Percentiles rank a stretch among this genome's conserved stretches.
Evolutionary conservation across 1,284 basidiomycete genomes (phyloP).

Genomic region (Peniophora sp.): DNA sequence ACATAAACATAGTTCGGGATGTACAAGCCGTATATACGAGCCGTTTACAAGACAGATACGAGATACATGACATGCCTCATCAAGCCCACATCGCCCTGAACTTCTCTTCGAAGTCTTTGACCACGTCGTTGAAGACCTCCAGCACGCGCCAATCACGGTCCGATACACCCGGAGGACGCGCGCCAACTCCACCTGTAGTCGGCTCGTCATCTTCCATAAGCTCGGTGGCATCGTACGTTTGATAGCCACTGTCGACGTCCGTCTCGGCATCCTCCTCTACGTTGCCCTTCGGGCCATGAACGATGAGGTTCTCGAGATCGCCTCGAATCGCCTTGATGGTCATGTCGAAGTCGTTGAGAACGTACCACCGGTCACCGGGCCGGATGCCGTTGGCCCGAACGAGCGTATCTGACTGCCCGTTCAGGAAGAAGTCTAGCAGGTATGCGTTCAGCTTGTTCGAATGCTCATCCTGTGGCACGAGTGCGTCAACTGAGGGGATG

Average conservation of each 20-base stretch:
- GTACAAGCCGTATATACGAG: no score
- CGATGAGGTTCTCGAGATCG: conserved; percentile 33
- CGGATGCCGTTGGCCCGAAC: conserved; percentile 47
- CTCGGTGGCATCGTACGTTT: conserved; percentile 21
- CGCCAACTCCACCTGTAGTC: conserved; percentile 19
- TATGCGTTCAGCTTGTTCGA: conserved; percentile 49
- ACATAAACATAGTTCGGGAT: no score
- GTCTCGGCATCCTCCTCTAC: conserved; percentile 15
- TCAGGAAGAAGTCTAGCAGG: conserved; percentile 57
- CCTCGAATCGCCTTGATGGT: conserved; percentile 37
- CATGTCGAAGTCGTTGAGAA: conserved; percentile 48
- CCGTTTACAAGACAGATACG: no score
- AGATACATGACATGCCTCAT: neutral
- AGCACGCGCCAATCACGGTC: conserved; percentile 52
- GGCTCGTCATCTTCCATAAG: conserved; percentile 17
- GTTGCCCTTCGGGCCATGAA: conserved; percentile 15
- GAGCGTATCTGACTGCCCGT: conserved; percentile 47
- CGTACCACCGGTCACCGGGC: conserved; percentile 54
- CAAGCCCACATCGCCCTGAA: conserved; percentile 35
- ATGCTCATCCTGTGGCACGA: conserved; percentile 20
- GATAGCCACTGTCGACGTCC: conserved; percentile 27
- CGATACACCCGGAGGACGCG: conserved; percentile 23
- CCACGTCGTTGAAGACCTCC: conserved; percentile 35
- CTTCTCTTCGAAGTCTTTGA: conserved; percentile 36
- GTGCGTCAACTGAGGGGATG: conserved; percentile 44